phyloP scores from a whole-genome alignment of 169 alveolate genomes.

The Eimeria acervulina region DNA sequence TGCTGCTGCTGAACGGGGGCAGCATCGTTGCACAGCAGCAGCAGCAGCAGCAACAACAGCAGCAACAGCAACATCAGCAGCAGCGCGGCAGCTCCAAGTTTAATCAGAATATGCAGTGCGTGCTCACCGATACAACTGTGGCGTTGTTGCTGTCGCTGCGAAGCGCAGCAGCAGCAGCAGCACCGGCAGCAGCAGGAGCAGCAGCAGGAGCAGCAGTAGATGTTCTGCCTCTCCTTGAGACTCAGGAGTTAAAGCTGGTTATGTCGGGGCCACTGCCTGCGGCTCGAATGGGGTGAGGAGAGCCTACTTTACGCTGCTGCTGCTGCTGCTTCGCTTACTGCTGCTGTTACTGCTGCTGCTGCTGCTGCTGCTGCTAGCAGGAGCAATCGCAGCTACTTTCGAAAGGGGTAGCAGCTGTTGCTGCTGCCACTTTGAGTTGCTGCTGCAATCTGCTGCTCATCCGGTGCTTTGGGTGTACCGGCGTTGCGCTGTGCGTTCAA shows the following conservation, averaged over 20 bases:
- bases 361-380: neutral
- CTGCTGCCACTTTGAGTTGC: neutral
- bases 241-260: neutral
- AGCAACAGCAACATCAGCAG: slow-evolving; percentile 53
- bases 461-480: neutral
- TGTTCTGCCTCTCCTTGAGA: slow-evolving; percentile 7
- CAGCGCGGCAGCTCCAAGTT: slow-evolving; percentile 21
- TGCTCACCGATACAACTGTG: slow-evolving; percentile 13
- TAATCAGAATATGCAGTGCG: neutral
- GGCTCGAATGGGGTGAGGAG: slow-evolving; percentile 19
- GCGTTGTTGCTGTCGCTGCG: slow-evolving; percentile 29
- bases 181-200: neutral
- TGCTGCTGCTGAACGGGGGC: slow-evolving; percentile 57
- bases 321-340: neutral
- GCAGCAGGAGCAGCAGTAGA: neutral
- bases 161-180: too few relatives aligned
- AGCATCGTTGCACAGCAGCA: neutral
- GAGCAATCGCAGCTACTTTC: too few relatives aligned
- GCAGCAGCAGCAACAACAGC: slow-evolving; percentile 9
- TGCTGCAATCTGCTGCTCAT: too few relatives aligned
- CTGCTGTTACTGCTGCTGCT: slow-evolving; percentile 2
- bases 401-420: neutral
- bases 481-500: neutral
- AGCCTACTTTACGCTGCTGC: slow-evolving; percentile 24
- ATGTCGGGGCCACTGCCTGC: slow-evolving; percentile 28